These are phyloP conservation scores for Pezicula rhizophila DNA, from an alignment of 2,329 filamentous ascomycete species.

Conservation along the genomic window DNA sequence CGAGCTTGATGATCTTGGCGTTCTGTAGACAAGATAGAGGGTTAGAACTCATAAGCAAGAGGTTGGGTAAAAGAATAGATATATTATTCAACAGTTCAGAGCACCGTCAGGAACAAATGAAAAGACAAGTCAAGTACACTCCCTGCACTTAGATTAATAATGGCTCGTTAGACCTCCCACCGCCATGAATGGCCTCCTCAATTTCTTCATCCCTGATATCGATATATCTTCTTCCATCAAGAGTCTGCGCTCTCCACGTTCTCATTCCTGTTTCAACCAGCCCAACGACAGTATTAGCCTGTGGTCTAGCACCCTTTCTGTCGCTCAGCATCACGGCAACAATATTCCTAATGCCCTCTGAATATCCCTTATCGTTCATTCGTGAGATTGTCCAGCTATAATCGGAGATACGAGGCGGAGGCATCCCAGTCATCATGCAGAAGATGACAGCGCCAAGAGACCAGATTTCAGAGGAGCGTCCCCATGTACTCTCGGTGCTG, in stretches of 20 bases:
- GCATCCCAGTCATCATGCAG: conserved; percentile 25
- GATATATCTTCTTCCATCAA: conserved; percentile 12
- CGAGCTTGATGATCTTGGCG: neutral
- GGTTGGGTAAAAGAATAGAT: too few relatives aligned
- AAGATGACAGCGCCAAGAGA: conserved; percentile 23
- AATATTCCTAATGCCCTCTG: conserved; percentile 15
- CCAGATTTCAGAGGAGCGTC: conserved; percentile 20
- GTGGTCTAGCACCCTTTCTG: conserved; percentile 12
- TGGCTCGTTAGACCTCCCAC: conserved; percentile 1
- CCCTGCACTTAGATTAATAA: neutral
- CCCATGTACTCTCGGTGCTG: conserved; percentile 12
- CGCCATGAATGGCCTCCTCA: neutral
- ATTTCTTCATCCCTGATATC: conserved; percentile 14
- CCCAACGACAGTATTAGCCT: conserved; percentile 12
- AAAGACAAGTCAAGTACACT: too few relatives aligned
- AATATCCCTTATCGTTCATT: conserved; percentile 19
- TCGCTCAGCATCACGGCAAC: conserved; percentile 17
- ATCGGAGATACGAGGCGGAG: conserved; percentile 16
- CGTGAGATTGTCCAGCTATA: conserved; percentile 21
- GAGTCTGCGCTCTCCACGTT: conserved; percentile 16
- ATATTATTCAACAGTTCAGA: neutral
- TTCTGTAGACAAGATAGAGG: neutral
- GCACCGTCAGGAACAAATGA: neutral
- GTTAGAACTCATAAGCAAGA: neutral
- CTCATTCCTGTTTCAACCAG: conserved; percentile 15